A percentile compares a stretch with the other conserved stretches of the same genome.
These are phyloP conservation scores for Mariannaea elegans DNA, from an alignment of 2,329 filamentous ascomycete genomes.

Conservation along the genomic window DNA sequence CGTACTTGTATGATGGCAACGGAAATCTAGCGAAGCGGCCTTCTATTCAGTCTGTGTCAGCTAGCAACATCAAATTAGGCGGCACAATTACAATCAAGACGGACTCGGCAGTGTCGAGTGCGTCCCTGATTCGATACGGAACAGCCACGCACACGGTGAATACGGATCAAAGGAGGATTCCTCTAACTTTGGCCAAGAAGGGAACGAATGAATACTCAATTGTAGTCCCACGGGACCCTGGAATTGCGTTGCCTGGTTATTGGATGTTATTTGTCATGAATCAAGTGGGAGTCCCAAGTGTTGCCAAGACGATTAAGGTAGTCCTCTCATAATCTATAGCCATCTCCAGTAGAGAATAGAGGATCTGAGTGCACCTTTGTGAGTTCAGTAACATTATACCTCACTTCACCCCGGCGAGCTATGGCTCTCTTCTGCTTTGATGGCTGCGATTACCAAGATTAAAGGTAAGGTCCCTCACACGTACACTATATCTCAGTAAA, in stretches of 20 bases:
- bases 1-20: conserved; percentile 23
- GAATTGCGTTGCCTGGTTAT: conserved; percentile 30
- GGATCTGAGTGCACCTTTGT: too few relatives aligned
- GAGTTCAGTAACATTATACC: too few relatives aligned
- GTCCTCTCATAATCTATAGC: conserved; percentile 5
- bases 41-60: conserved; percentile 18
- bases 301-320: conserved; percentile 19
- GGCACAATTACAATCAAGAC: conserved; percentile 16
- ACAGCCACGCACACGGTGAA: conserved; percentile 29
- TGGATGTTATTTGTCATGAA: conserved; percentile 36
- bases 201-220: conserved; percentile 25
- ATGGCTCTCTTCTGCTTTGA: too few relatives aligned
- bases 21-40: conserved; percentile 22
- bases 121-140: conserved; percentile 26
- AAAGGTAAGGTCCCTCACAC: too few relatives aligned
- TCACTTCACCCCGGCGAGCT: too few relatives aligned
- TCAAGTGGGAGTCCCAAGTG: conserved; percentile 25
- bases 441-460: too few relatives aligned
- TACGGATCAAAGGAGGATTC: conserved; percentile 28
- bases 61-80: conserved; percentile 5
- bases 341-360: too few relatives aligned
- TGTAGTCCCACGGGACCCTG: conserved; percentile 24
- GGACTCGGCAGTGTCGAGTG: neutral
- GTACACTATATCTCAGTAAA: too few relatives aligned
- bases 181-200: neutral